Conservation (phyloP, 2,329 filamentous ascomycete genomes). For the Trichophaea hybrida region DNA sequence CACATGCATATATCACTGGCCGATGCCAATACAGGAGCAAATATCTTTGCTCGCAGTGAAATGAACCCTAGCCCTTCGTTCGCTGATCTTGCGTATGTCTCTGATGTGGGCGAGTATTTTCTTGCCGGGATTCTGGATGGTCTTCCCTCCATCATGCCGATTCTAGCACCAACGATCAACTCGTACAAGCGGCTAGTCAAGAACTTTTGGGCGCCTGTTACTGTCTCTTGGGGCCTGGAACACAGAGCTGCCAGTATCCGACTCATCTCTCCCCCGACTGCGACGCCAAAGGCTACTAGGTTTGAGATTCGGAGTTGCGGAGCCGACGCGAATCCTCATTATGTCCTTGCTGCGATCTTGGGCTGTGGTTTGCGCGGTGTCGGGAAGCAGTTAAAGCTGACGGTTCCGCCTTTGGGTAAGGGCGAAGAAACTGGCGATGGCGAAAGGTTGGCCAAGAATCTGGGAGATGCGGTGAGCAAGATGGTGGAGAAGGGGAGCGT, state of each 20-base stretch:
- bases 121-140: constrained; percentile 79
- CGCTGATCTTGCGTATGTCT: constrained; percentile 63
- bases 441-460: constrained; percentile 61
- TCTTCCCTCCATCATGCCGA: constrained; percentile 86
- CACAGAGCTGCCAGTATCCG: constrained; percentile 86
- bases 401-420: constrained; percentile 67
- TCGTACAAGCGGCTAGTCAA: constrained; percentile 96
- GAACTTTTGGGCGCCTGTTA: constrained; percentile 98
- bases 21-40: constrained; percentile 56
- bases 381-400: constrained; percentile 77
- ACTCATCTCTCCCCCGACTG: constrained; percentile 74
- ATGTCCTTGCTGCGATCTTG: constrained; percentile 73
- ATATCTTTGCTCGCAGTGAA: constrained; percentile 62
- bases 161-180: constrained; percentile 88
- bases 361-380: constrained; percentile 82
- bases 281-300: constrained; percentile 70
- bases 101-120: constrained; percentile 82
- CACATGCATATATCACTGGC: constrained; percentile 89
- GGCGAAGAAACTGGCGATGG: constrained; percentile 74
- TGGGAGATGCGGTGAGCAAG: constrained; percentile 67
- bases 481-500: constrained; percentile 70
- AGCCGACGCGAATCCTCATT: constrained; percentile 83
- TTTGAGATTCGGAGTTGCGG: constrained; percentile 88
- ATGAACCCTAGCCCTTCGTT: constrained; percentile 58
- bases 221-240: constrained; percentile 91